Evolutionary conservation across 1,284 basidiomycete genomes (phyloP).

Genomic region (Cystobasidium sp.): DNA sequence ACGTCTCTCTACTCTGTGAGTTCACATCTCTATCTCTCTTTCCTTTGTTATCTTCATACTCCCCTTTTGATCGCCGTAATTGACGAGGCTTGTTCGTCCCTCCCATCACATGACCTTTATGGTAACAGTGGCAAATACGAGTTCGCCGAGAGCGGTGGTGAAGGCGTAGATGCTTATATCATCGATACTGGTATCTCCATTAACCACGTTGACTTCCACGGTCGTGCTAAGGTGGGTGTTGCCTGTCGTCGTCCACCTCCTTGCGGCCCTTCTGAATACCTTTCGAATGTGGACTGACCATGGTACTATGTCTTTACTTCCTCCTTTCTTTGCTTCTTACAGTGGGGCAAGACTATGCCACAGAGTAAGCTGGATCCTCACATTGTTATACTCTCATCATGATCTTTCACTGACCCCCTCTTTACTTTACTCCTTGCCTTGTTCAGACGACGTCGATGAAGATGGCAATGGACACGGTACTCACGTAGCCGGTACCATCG

Average conservation of each 20-base stretch:
- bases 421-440: neutral
- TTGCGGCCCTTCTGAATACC: neutral
- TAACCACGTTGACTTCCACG: slow-evolving; percentile 83
- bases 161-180: slow-evolving; percentile 84
- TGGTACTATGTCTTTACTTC: neutral
- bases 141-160: slow-evolving; percentile 75
- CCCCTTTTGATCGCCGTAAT: neutral
- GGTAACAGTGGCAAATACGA: slow-evolving; percentile 69
- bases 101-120: slow-evolving; percentile 11
- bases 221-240: slow-evolving; percentile 64
- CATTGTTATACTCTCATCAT: neutral
- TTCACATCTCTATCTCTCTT: neutral
- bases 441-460: slow-evolving; percentile 72
- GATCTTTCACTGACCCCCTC: neutral
- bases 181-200: slow-evolving; percentile 84
- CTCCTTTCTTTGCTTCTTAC: slow-evolving; percentile 28
- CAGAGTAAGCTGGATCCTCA: slow-evolving; percentile 51
- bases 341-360: slow-evolving; percentile 83
- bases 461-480: slow-evolving; percentile 72
- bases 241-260: neutral
- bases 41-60: neutral
- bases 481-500: slow-evolving; percentile 73
- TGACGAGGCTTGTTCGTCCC: slow-evolving; percentile 12
- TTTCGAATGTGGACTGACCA: neutral
- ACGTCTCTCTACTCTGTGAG: slow-evolving; percentile 73